Evolutionary conservation across 768 basidiomycete species (phyloP).

Genomic region (Mycena leptocephala): DNA sequence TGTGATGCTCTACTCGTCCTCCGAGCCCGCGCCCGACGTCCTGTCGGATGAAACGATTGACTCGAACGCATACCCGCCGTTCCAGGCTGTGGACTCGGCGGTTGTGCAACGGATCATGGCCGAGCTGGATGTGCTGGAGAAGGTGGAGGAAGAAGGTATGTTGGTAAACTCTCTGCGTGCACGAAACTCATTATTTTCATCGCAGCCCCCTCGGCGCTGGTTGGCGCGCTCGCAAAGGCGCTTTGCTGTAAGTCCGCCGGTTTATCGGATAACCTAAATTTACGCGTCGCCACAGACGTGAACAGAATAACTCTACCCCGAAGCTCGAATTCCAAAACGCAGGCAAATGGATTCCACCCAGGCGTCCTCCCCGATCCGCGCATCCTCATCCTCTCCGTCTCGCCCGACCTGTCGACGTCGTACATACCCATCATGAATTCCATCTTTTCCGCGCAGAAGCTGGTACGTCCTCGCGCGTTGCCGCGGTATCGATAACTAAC

Average conservation of each 20-base stretch:
- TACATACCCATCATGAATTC: constrained; percentile 99
- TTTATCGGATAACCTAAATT: background rate
- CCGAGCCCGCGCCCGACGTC: constrained; percentile 58
- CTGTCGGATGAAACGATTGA: constrained; percentile 64
- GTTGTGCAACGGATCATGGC: constrained; percentile 74
- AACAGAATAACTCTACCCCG: constrained; percentile 55
- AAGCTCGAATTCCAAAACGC: constrained; percentile 47
- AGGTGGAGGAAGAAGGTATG: constrained; percentile 67
- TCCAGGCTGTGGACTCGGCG: constrained; percentile 81
- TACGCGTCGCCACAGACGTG: constrained; percentile 50
- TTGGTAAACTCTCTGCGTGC: background rate
- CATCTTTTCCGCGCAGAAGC: constrained; percentile 98
- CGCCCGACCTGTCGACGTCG: constrained; percentile 89
- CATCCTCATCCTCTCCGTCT: constrained; percentile 87
- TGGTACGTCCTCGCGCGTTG: constrained; percentile 66
- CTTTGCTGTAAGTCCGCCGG: constrained; percentile 79
- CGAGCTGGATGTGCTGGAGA: constrained; percentile 71
- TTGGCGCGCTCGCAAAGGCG: constrained; percentile 93
- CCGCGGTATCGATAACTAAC: background rate
- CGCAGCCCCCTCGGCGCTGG: constrained; percentile 78
- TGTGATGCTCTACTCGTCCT: constrained; percentile 84
- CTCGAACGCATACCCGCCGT: constrained; percentile 89
- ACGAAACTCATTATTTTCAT: constrained; percentile 34
- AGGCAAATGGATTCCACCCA: constrained; percentile 48
- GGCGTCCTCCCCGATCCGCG: constrained; percentile 55